phyloP scores from a whole-genome alignment of 345 rosid genomes.

The Nephelium lappaceum region DNA sequence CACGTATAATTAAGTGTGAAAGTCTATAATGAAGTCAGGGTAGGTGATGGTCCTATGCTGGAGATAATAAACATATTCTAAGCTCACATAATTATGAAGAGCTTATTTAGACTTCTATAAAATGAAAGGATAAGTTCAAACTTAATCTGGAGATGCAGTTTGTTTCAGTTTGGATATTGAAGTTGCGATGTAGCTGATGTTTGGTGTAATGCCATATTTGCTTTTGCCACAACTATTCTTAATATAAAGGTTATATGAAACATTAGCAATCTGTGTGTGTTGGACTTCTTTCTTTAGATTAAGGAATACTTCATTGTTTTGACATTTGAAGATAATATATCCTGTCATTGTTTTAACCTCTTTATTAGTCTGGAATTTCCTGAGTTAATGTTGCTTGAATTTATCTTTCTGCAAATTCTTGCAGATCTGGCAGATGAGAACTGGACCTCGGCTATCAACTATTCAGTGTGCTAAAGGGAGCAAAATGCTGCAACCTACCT shows the following conservation, averaged over 20 bases:
- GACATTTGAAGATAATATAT: not conserved
- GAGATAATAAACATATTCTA: not conserved
- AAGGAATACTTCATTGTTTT: not conserved
- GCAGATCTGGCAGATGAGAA: slow-evolving; percentile 99
- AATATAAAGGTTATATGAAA: not conserved
- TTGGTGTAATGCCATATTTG: not conserved
- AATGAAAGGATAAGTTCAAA: not conserved
- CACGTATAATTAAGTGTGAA: not conserved
- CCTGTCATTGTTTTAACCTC: not conserved
- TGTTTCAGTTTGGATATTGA: not conserved
- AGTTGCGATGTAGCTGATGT: not conserved
- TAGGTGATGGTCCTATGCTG: not conserved
- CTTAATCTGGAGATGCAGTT: not conserved
- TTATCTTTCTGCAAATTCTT: slow-evolving; percentile 1
- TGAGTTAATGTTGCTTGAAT: not conserved
- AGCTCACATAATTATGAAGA: not conserved
- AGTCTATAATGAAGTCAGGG: not conserved
- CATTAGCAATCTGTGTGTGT: not conserved
- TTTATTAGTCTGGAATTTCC: not conserved
- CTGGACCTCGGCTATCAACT: slow-evolving; percentile 76
- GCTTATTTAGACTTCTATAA: not conserved
- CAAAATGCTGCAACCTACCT: slow-evolving; percentile 80
- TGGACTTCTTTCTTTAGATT: not conserved
- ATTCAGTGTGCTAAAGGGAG: slow-evolving; percentile 76
- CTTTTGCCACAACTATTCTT: not conserved